Conservation (phyloP, 176 grass and related monocot genomes). For the Neostapfia colusana region DNA sequence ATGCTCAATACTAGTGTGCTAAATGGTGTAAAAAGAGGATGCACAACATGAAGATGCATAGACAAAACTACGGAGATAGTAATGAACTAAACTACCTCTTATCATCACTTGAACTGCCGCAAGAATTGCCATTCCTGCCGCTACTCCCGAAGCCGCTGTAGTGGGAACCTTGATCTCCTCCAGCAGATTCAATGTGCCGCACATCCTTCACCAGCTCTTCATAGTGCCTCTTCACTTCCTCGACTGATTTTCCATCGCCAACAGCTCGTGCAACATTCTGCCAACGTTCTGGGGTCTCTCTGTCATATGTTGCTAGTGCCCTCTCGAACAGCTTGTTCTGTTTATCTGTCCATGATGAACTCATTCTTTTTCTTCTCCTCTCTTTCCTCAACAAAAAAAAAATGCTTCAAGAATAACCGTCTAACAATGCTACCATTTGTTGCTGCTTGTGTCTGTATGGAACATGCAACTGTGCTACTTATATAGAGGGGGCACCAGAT, state of each 20-base stretch:
- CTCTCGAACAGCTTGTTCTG: slow-evolving; percentile 81
- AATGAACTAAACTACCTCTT: slow-evolving; percentile 50
- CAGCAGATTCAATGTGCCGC: slow-evolving; percentile 40
- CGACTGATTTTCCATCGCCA: slow-evolving; percentile 58
- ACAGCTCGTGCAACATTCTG: slow-evolving; percentile 68
- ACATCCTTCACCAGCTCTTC: slow-evolving; percentile 47
- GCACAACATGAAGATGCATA: slow-evolving; percentile 9
- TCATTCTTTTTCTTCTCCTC: slow-evolving; percentile 24
- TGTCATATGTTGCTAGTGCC: slow-evolving; percentile 62
- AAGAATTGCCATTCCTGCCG: slow-evolving; percentile 36
- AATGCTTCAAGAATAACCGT: slow-evolving; percentile 11
- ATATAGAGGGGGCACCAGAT: slow-evolving; percentile 49
- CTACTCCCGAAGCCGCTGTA: slow-evolving; percentile 17
- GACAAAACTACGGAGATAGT: slow-evolving; percentile 5
- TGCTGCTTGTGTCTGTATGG: slow-evolving; percentile 46
- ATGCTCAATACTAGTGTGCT: slow-evolving; percentile 1
- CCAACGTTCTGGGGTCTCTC: slow-evolving; percentile 70
- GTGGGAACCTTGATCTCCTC: slow-evolving; percentile 17
- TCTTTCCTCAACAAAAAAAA: slow-evolving; percentile 11
- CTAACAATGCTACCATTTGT: slow-evolving; percentile 21
- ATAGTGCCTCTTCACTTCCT: slow-evolving; percentile 77
- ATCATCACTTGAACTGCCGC: slow-evolving; percentile 40
- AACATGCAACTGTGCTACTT: slow-evolving; percentile 53
- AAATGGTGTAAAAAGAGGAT: slow-evolving; percentile 18
- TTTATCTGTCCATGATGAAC: slow-evolving; percentile 61